Conservation (phyloP, 306 rosid species). For the Acacia acuminata region DNA sequence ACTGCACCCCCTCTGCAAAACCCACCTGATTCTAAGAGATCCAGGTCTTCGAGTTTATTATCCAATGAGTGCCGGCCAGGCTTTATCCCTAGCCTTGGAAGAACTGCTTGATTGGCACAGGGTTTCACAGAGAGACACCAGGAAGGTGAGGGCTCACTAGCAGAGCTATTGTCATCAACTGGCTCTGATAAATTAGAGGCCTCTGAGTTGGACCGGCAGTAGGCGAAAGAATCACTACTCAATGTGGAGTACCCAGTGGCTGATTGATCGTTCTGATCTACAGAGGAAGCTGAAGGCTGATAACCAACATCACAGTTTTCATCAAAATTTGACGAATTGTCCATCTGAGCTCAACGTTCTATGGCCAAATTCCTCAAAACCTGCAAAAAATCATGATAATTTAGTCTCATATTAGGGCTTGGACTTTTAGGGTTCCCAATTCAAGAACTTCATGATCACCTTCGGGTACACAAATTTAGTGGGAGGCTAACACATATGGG, state of each 20-base stretch:
- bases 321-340: slow-evolving; percentile 50
- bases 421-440: slow-evolving; percentile 25
- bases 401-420: slow-evolving; percentile 19
- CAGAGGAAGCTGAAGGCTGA: slow-evolving; percentile 68
- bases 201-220: slow-evolving; percentile 65
- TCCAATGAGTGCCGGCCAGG: slow-evolving; percentile 35
- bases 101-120: slow-evolving; percentile 45
- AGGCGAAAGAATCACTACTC: slow-evolving; percentile 65
- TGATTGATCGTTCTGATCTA: slow-evolving; percentile 72
- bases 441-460: slow-evolving; percentile 33
- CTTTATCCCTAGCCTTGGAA: slow-evolving; percentile 55
- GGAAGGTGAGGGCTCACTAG: slow-evolving; percentile 62
- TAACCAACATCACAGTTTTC: slow-evolving; percentile 61
- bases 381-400: slow-evolving; percentile 51
- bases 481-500: slow-evolving; percentile 27
- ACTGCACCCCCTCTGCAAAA: slow-evolving; percentile 12
- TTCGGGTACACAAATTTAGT: slow-evolving; percentile 23
- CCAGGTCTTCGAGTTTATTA: slow-evolving; percentile 56
- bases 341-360: slow-evolving; percentile 49
- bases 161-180: slow-evolving; percentile 54
- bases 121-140: slow-evolving; percentile 49
- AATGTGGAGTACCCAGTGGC: slow-evolving; percentile 50
- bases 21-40: slow-evolving; percentile 65
- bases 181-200: slow-evolving; percentile 71
- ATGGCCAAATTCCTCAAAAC: slow-evolving; percentile 40